Evolutionary conservation across 2,329 filamentous ascomycete species (phyloP).

Genomic region (Pseudofabraea citricarpa): DNA sequence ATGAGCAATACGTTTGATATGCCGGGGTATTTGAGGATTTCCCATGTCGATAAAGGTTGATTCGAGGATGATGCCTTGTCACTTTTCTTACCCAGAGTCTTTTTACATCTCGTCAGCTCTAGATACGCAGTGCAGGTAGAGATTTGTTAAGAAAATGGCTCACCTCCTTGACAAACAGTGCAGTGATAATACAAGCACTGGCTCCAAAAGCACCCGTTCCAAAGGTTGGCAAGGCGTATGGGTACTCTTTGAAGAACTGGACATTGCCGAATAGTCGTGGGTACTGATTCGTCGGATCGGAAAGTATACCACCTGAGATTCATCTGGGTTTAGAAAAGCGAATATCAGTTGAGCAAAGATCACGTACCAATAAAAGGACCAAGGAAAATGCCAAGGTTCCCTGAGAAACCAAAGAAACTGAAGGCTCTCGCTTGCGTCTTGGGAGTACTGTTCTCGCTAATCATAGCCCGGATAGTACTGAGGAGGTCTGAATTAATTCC

Average conservation of each 20-base stretch:
- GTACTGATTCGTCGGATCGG: constrained; percentile 62
- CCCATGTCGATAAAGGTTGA: constrained; percentile 37
- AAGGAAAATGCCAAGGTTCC: constrained; percentile 69
- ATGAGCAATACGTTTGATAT: constrained; percentile 62
- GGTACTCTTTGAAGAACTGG: constrained; percentile 57
- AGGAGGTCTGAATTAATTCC: too few relatives aligned
- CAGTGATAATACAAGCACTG: constrained; percentile 44
- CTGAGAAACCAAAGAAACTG: constrained; percentile 70
- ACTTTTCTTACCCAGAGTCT: constrained; percentile 37
- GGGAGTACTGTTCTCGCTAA: constrained; percentile 65
- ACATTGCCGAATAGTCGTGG: constrained; percentile 48
- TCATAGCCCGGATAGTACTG: constrained; percentile 66
- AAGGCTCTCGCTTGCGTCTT: constrained; percentile 70
- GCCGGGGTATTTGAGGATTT: constrained; percentile 58
- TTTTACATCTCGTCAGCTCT: constrained; percentile 3
- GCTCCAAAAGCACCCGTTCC: constrained; percentile 49
- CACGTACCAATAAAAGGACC: constrained; percentile 45
- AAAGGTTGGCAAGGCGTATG: constrained; percentile 63
- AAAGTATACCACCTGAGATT: constrained; percentile 56
- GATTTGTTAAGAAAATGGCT: neutral
- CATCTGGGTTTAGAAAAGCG: constrained; percentile 5
- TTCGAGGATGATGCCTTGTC: constrained; percentile 16
- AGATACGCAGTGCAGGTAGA: too few relatives aligned
- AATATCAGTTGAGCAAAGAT: constrained; percentile 40
- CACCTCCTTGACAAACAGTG: constrained; percentile 56